These are phyloP conservation scores for Boletus sensibilis DNA, from an alignment of 768 basidiomycete genomes.

Conservation along the genomic window DNA sequence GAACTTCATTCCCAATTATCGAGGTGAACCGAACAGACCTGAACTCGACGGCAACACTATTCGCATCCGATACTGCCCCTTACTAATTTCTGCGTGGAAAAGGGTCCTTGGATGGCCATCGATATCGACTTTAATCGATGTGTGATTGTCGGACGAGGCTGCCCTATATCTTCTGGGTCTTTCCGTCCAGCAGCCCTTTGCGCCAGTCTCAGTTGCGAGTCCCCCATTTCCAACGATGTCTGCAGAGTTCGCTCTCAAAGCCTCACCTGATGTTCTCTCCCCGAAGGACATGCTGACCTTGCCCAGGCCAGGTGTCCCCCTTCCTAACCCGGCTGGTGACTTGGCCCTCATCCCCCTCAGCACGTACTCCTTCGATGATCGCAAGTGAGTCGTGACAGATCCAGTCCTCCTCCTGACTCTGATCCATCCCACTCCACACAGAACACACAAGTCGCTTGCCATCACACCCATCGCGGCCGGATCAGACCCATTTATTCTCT, in stretches of 20 bases:
- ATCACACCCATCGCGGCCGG: conserved; percentile 57
- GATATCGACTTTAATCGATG: conserved; percentile 12
- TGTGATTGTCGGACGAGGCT: conserved; percentile 46
- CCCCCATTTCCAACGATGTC: conserved; percentile 28
- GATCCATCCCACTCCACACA: conserved; percentile 26
- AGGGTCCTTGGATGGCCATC: not conserved
- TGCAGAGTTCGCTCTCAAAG: conserved; percentile 56
- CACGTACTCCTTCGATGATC: conserved; percentile 69
- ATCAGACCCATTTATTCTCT: conserved; percentile 50
- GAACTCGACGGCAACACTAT: no score
- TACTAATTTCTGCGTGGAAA: conserved; percentile 1
- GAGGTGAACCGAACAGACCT: no score
- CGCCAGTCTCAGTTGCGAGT: not conserved
- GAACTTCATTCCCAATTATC: no score
- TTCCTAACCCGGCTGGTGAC: conserved; percentile 68
- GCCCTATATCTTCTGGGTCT: conserved; percentile 53
- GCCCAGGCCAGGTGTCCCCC: conserved; percentile 61
- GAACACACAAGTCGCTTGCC: conserved; percentile 69
- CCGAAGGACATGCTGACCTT: conserved; percentile 72
- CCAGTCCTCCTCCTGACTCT: not conserved
- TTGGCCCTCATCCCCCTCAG: conserved; percentile 64
- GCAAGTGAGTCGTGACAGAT: conserved; percentile 51
- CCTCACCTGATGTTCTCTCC: conserved; percentile 59
- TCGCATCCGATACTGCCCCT: not conserved
- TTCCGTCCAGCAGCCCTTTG: conserved; percentile 52